Conservation (phyloP, 2,329 filamentous ascomycete species). For the Cladosporium sp. region DNA sequence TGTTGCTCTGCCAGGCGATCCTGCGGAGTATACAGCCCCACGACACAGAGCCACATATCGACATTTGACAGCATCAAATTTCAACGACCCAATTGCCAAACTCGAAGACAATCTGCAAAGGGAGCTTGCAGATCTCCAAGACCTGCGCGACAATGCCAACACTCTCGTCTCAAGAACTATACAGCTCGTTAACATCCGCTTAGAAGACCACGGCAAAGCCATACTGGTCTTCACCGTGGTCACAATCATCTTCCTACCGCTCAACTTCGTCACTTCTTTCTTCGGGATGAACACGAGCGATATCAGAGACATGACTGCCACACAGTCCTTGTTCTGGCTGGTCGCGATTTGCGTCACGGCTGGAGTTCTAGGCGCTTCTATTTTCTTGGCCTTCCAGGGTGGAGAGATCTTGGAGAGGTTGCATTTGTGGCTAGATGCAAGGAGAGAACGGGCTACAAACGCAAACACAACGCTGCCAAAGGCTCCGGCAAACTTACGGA, state of each 20-base stretch:
- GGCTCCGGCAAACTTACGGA: background rate
- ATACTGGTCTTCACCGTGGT: constrained; percentile 50
- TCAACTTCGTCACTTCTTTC: constrained; percentile 48
- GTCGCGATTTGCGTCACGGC: constrained; percentile 43
- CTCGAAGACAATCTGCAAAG: constrained; percentile 45
- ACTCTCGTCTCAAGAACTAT: constrained; percentile 47
- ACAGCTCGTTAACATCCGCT: constrained; percentile 48
- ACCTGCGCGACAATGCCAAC: constrained; percentile 47
- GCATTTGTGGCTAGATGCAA: constrained; percentile 40
- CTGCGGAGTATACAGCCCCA: background rate
- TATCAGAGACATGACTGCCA: constrained; percentile 43
- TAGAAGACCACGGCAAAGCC: constrained; percentile 49
- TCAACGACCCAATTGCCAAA: constrained; percentile 42
- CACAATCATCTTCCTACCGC: constrained; percentile 47
- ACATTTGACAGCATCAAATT: constrained; percentile 41
- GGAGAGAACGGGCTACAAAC: constrained; percentile 19
- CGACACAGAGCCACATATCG: constrained; percentile 39
- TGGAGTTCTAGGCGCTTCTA: constrained; percentile 41
- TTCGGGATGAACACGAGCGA: constrained; percentile 49
- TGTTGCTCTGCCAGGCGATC: background rate
- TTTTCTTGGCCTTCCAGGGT: constrained; percentile 47
- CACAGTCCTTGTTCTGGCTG: constrained; percentile 46
- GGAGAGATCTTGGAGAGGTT: constrained; percentile 41
- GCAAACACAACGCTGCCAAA: constrained; percentile 1
- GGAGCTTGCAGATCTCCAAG: constrained; percentile 44